phyloP scores from a whole-genome alignment of 768 basidiomycete genomes.

The Mycena epipterygia region DNA sequence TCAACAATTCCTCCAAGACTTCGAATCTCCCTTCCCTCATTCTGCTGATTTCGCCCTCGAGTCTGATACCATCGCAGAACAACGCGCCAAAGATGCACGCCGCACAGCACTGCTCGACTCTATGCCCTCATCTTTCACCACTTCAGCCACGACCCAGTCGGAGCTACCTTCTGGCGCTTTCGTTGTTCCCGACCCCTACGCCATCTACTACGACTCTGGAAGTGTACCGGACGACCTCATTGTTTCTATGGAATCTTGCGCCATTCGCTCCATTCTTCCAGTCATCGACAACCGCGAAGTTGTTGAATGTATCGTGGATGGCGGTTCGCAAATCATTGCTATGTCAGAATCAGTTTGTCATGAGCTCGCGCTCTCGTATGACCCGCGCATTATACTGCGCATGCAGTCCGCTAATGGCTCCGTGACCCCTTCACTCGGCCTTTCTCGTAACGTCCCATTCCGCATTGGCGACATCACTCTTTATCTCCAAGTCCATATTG shows the following conservation, averaged over 20 bases:
- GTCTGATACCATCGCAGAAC: not conserved
- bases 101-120: not conserved
- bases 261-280: slow-evolving; percentile 24
- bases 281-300: slow-evolving; percentile 1
- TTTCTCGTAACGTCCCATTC: slow-evolving; percentile 30
- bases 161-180: not conserved
- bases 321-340: slow-evolving; percentile 37
- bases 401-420: slow-evolving; percentile 16
- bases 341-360: slow-evolving; percentile 39
- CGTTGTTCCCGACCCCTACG: slow-evolving; percentile 1
- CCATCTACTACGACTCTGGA: not conserved
- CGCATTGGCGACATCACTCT: slow-evolving; percentile 13
- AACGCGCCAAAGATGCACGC: not conserved
- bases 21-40: not conserved
- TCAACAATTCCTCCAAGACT: no score
- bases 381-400: not conserved
- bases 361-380: not conserved
- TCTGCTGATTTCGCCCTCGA: not conserved
- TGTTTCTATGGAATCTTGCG: slow-evolving; percentile 22
- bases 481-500: slow-evolving; percentile 28
- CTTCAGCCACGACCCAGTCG: not conserved
- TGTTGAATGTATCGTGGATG: slow-evolving; percentile 36
- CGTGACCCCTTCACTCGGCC: not conserved
- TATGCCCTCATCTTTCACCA: not conserved
- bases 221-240: slow-evolving; percentile 3